Percentiles rank a stretch among this genome's conserved stretches.
phyloP scores from a whole-genome alignment of 305 asterid species.

The Fraxinus greggii region DNA sequence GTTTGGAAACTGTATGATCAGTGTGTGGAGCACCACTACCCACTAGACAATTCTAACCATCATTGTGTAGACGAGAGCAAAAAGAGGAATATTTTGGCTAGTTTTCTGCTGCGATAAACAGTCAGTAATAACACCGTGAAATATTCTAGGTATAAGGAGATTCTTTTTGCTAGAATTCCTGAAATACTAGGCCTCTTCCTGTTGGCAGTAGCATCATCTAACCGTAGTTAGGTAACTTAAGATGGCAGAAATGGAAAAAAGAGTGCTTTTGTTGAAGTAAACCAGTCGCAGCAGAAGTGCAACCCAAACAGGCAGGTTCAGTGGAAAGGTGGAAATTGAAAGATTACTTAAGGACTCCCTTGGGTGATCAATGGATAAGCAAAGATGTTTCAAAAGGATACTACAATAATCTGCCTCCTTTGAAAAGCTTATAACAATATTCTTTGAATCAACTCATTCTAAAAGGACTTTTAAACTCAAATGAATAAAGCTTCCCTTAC shows the following conservation, averaged over 20 bases:
- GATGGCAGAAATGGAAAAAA: not conserved
- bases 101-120: not conserved
- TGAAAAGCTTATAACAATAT: not conserved
- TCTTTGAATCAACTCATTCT: not conserved
- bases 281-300: not conserved
- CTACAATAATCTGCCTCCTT: not conserved
- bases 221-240: not conserved
- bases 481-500: not conserved
- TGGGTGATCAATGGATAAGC: not conserved
- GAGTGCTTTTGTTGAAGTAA: not conserved
- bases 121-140: not conserved
- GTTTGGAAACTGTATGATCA: not conserved
- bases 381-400: not conserved
- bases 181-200: not conserved
- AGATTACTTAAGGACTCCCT: not conserved
- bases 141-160: not conserved
- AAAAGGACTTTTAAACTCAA: not conserved
- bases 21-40: not conserved
- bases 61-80: not conserved
- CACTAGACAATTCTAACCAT: not conserved
- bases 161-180: not conserved
- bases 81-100: not conserved
- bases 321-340: not conserved
- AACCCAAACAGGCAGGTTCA: not conserved
- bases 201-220: not conserved